Evolutionary conservation across 176 grass and related monocot genomes (phyloP).

Genomic region (Coix lacrymajobi): DNA sequence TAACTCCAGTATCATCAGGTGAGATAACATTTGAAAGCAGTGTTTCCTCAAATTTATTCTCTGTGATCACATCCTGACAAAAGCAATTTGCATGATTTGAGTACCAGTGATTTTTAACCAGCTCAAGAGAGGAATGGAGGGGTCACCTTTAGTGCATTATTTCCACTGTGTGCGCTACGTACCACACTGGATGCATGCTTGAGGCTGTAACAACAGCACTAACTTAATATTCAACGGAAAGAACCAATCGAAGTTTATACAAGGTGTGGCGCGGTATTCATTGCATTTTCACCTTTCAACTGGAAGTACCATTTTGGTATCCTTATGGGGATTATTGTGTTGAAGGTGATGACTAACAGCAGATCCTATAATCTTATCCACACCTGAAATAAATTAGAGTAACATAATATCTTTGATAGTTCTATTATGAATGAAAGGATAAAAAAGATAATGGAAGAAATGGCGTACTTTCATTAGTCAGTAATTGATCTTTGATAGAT

Average conservation of each 20-base stretch:
- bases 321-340: no score
- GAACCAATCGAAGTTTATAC: not conserved
- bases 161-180: conserved; percentile 40
- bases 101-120: not conserved
- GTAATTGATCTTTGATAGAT: conserved; percentile 51
- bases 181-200: conserved; percentile 43
- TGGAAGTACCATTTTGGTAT: conserved; percentile 33
- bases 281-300: conserved; percentile 18
- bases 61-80: conserved; percentile 58
- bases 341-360: conserved; percentile 29
- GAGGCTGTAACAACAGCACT: conserved; percentile 42
- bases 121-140: not conserved
- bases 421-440: no score
- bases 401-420: no score
- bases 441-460: no score
- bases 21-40: conserved; percentile 60
- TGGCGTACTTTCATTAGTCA: conserved; percentile 53
- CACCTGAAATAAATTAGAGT: conserved; percentile 41
- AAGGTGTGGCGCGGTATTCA: no score
- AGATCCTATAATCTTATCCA: conserved; percentile 41
- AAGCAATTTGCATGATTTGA: conserved; percentile 4
- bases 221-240: conserved; percentile 16
- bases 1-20: conserved; percentile 68
- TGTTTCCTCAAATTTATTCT: conserved; percentile 72
- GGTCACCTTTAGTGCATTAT: conserved; percentile 60